Conservation (phyloP, 1,284 basidiomycete species). For the Fomitopsis schrenkii region DNA sequence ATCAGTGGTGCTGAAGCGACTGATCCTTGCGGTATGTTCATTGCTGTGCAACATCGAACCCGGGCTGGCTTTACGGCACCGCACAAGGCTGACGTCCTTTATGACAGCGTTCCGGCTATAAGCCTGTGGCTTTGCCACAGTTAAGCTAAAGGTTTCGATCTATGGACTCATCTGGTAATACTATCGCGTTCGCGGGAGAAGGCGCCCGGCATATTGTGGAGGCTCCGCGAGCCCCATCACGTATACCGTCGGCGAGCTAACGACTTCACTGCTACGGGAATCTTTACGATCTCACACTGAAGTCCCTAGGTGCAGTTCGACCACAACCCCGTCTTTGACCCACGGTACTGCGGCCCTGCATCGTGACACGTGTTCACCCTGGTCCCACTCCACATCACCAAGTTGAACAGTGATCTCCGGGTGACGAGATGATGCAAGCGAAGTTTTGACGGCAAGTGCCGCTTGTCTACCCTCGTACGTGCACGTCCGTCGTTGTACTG, state of each 20-base stretch:
- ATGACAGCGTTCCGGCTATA: background rate
- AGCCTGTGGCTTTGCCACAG: background rate
- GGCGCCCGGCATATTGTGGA: background rate
- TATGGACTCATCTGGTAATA: background rate
- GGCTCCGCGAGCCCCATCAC: background rate
- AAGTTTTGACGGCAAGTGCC: background rate
- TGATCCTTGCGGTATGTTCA: background rate
- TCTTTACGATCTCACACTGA: background rate
- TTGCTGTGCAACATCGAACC: background rate
- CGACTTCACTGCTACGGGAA: too few relatives aligned
- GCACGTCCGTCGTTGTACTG: background rate
- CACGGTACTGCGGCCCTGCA: background rate
- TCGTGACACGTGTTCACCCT: background rate
- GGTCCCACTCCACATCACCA: background rate
- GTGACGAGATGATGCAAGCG: background rate
- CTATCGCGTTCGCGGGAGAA: slow-evolving; percentile 6
- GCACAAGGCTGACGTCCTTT: background rate
- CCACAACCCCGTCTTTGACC: background rate
- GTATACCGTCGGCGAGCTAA: background rate
- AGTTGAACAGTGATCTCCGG: background rate
- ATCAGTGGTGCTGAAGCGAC: background rate
- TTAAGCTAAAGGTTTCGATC: background rate
- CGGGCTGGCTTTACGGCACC: background rate
- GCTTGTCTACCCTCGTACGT: background rate
- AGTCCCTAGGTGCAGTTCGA: background rate